phyloP scores from a whole-genome alignment of 495 filamentous ascomycete species.

The Penicillium pancosmium region DNA sequence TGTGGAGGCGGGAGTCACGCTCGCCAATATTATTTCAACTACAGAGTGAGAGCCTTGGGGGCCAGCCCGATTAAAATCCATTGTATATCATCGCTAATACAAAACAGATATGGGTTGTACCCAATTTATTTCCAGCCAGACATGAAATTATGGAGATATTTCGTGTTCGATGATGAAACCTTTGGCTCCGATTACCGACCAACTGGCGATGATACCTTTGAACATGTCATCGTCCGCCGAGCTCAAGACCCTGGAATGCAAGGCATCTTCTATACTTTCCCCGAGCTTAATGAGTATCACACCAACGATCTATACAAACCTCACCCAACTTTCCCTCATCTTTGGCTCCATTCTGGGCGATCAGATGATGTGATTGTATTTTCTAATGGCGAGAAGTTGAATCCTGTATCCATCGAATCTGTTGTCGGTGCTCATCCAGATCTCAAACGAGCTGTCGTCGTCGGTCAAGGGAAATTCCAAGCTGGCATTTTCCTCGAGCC shows the following conservation, averaged over 20 bases:
- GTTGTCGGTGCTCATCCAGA: constrained; percentile 44
- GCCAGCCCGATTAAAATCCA: constrained; percentile 12
- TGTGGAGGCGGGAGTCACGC: constrained; percentile 11
- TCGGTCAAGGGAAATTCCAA: constrained; percentile 54
- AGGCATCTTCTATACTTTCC: constrained; percentile 33
- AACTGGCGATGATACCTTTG: constrained; percentile 33
- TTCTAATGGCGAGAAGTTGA: constrained; percentile 65
- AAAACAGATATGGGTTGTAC: constrained; percentile 10
- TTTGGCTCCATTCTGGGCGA: constrained; percentile 57
- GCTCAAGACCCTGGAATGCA: constrained; percentile 23
- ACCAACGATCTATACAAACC: constrained; percentile 59
- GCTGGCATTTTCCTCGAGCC: constrained; percentile 57
- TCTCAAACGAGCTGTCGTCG: constrained; percentile 51
- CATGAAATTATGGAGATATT: constrained; percentile 17
- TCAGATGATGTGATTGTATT: constrained; percentile 66
- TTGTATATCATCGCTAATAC: constrained; percentile 11
- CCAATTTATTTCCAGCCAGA: constrained; percentile 18
- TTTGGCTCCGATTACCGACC: constrained; percentile 23
- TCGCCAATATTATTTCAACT: constrained; percentile 7
- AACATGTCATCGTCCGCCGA: constrained; percentile 41
- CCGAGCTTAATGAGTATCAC: constrained; percentile 45
- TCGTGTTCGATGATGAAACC: constrained; percentile 16
- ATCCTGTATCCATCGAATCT: constrained; percentile 57
- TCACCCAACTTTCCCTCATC: constrained; percentile 49
- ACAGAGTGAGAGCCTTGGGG: constrained; percentile 8